Conservation (phyloP, 306 rosid species). For the Dalbergia cultrata region DNA sequence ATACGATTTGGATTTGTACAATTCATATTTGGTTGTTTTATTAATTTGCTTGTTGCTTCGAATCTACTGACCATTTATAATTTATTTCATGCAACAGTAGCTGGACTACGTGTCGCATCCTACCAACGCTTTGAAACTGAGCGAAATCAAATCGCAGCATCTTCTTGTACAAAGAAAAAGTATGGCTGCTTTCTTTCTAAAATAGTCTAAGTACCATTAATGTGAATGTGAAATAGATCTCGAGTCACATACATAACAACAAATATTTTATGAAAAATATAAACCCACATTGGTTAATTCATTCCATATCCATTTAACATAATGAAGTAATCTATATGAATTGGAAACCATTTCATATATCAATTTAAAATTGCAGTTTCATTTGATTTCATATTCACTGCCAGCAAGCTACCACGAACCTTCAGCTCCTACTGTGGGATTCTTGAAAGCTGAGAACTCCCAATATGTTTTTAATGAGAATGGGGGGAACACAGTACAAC, state of each 20-base stretch:
- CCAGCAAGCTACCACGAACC: conserved; percentile 72
- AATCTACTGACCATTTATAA: neutral
- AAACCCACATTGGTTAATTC: neutral
- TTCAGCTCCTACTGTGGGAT: conserved; percentile 75
- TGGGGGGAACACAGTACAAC: conserved; percentile 66
- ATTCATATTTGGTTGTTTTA: neutral
- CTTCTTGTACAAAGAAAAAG: neutral
- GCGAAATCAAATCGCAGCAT: neutral
- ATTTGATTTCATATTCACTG: neutral
- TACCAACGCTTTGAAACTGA: neutral
- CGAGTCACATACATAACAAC: neutral
- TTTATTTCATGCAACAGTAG: neutral
- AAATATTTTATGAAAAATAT: neutral
- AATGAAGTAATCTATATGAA: neutral
- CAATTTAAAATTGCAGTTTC: conserved; percentile 22
- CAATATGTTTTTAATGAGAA: conserved; percentile 81
- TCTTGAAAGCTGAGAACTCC: conserved; percentile 75
- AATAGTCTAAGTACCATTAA: neutral
- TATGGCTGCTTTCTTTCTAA: neutral
- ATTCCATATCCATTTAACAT: conserved; percentile 16
- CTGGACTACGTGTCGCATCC: neutral
- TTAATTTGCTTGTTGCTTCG: neutral
- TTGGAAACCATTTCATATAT: conserved; percentile 18
- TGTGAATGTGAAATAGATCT: neutral
- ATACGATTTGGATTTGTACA: neutral